Evolutionary conservation across 2,329 filamentous ascomycete species (phyloP), one percentile per base, ranked within the genome.

Genomic region (Exophiala xenobiotica): DNA sequence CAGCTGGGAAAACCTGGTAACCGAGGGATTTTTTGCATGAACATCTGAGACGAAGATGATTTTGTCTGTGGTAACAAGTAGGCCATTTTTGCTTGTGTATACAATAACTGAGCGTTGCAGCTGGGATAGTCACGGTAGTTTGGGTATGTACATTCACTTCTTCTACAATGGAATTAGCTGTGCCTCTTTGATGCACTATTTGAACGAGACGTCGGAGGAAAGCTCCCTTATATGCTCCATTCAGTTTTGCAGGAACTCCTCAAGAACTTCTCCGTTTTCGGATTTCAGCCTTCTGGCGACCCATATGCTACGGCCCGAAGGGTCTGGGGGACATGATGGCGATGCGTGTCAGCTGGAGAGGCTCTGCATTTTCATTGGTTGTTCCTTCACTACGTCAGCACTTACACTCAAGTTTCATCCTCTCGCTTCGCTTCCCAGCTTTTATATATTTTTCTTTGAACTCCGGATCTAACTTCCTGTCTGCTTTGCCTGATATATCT

Each of bases 1-100:
- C 63, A 78, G 82, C 24, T 89, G 86, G 86, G 85, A 88, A 69
- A 80, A 78, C 26, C 69, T 89, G 50, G 78, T 84, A 5, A 76
- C 77, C 2, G 61, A 57, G 22, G 85, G 87, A 67, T 88, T 87
- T 63, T 82, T 88, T 63, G 85, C 83, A 22, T 86, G 66, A 77
- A 20, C 16, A 22, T 9, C 42, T 19, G n/a, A 24, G 14, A 43
- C 7, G 40, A 29, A 18, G 40, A 16, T 12, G 40, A 29, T 22
- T 9, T 14, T 23, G 20, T 26, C 23, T 27, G 31, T 35, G 11
- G 6, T 31, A 14, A 35, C 18, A 16, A 35, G 9, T 14, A 35
- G n/a, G 24, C 4, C 6, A 14, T 43, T 27, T 6, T 45, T 33
- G 4, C 11, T 20, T n/a, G 9, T 35, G 9, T 14, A 12, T 46